Evolutionary conservation across 768 basidiomycete genomes (phyloP).

Genomic region (Clathrus columnatus): DNA sequence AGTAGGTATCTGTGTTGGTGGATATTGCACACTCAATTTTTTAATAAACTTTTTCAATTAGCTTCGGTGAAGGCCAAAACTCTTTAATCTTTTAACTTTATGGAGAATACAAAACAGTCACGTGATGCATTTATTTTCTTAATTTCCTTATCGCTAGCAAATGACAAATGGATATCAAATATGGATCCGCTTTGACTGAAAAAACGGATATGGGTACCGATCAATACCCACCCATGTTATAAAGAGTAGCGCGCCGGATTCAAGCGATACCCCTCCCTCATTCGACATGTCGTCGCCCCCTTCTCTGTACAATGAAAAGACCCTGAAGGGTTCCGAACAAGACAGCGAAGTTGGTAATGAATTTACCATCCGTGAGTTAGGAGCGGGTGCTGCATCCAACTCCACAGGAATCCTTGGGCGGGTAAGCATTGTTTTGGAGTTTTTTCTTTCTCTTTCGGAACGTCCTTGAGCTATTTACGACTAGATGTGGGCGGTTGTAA

Average conservation of each 20-base stretch:
- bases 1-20: too few relatives aligned
- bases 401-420: background rate
- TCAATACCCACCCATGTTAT: background rate
- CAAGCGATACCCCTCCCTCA: background rate
- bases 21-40: too few relatives aligned
- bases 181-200: background rate
- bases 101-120: background rate
- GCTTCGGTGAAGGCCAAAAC: too few relatives aligned
- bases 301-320: background rate
- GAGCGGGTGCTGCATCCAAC: slow-evolving; percentile 2
- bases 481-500: slow-evolving; percentile 17
- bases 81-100: too few relatives aligned
- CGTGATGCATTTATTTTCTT: background rate
- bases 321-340: background rate
- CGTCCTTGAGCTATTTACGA: too few relatives aligned
- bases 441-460: background rate
- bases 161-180: background rate
- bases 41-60: too few relatives aligned
- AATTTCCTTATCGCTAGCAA: background rate
- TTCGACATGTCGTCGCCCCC: too few relatives aligned
- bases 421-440: background rate
- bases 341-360: background rate
- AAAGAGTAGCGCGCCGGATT: too few relatives aligned
- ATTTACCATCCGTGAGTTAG: background rate
- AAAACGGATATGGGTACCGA: background rate